phyloP scores from a whole-genome alignment of 1,139 yeast species.

The Blastobotrys persicus region DNA sequence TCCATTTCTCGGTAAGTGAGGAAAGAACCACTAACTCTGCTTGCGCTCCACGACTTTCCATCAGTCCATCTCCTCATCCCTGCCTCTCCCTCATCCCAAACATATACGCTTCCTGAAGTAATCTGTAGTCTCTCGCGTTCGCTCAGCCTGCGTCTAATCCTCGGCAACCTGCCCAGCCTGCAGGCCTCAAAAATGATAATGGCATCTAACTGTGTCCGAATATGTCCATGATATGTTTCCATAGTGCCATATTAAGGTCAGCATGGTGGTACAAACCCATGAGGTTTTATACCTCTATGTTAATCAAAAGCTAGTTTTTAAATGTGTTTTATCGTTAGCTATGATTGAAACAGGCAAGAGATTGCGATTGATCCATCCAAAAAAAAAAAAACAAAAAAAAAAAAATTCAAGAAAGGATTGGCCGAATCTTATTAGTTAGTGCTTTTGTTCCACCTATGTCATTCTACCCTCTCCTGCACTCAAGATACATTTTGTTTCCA shows the following conservation, averaged over 20 bases:
- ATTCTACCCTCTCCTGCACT: too few relatives aligned
- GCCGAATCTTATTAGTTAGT: not conserved
- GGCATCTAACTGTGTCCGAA: constrained; percentile 53
- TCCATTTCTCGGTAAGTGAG: constrained; percentile 56
- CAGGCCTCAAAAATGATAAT: constrained; percentile 56
- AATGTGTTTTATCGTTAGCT: not conserved
- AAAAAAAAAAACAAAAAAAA: too few relatives aligned
- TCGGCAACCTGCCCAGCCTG: constrained; percentile 47
- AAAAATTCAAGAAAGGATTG: too few relatives aligned
- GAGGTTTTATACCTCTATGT: not conserved
- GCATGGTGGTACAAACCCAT: not conserved
- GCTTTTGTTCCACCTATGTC: not conserved
- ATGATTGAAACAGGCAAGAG: not conserved
- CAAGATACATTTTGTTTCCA: too few relatives aligned
- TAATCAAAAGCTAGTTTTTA: constrained; percentile 5
- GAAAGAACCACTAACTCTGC: constrained; percentile 57
- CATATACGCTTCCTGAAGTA: constrained; percentile 50
- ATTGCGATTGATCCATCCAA: not conserved
- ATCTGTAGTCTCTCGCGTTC: constrained; percentile 51
- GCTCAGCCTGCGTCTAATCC: constrained; percentile 49
- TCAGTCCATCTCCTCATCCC: constrained; percentile 68
- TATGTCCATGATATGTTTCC: constrained; percentile 55
- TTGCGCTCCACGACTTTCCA: constrained; percentile 61
- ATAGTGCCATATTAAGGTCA: constrained; percentile 27
- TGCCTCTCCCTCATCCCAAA: constrained; percentile 60